Evolutionary conservation across 768 basidiomycete genomes (phyloP), one percentile per base, ranked within the genome.

Genomic region (Sarcodon aspratus): DNA sequence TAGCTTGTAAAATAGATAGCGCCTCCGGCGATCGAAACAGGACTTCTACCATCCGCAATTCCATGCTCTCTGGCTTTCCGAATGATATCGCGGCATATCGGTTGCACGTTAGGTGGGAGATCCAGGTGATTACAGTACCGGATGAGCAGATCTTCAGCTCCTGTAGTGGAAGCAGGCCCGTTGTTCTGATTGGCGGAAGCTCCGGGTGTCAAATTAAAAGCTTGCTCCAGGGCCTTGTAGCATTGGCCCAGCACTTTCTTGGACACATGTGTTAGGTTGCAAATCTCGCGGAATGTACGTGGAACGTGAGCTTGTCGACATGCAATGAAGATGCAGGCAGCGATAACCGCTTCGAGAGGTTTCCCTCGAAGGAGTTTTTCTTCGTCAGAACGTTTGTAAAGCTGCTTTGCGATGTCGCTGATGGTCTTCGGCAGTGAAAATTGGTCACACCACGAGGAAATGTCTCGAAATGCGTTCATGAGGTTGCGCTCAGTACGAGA

Each of bases 21-120:
- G 36, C 90, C 92, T 37, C 91, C 90, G n/a, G 95, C 96, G 55
- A 99, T 93, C n/a, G 96, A 96, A 46, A 97, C 88, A 1, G 95
- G 95, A 58, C 83, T 90, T 52, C 96, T 74, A 21, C 96, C 96
- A 60, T 93, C 92, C 33, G 93, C 92, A 52, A 95, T 85, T 38
- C 90, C 89, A 55, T 85, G 76, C 53, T 85, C 75, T 47, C 90
- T 78, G 11, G 88, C 87, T 32, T 79, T 78, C 49, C 84, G 63
- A 53, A 92, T 89, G 61, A 93, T 84, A 53, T 92, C 85, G 15
- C 78, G 71, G 60, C 87, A 89, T 36, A 90, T 87, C 21, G 81
- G 74, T 63, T 94, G 88, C 49, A 95, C 75, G 51, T 79, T 85
- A 33, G 85, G 70, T 1, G 88, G 84, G 33, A 96, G 72, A 56